A percentile compares a stretch with the other conserved stretches of the same genome.
phyloP scores from a whole-genome alignment of 148 eudicot species.

The Mesembryanthemum crystallinum region DNA sequence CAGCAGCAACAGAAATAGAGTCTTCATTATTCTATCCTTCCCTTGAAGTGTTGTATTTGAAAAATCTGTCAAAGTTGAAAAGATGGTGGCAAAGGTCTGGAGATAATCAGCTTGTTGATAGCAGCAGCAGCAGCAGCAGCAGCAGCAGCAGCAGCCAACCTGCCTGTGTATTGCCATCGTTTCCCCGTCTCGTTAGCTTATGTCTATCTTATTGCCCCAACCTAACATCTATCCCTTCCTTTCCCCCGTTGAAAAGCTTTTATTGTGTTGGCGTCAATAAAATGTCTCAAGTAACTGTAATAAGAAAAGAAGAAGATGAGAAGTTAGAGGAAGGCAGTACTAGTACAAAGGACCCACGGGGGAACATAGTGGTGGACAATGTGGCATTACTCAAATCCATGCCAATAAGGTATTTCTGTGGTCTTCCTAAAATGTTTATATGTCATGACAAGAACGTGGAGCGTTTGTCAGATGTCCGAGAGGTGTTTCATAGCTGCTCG shows the following conservation, averaged over 20 bases:
- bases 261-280: not conserved
- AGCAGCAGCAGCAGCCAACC: not conserved
- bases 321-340: too few species aligned
- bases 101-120: not conserved
- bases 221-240: not conserved
- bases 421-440: not conserved
- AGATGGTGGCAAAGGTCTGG: not conserved
- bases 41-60: slow-evolving; percentile 8
- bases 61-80: not conserved
- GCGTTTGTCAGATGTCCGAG: not conserved
- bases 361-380: not conserved
- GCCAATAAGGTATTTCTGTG: not conserved
- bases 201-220: not conserved
- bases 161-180: not conserved
- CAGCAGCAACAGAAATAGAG: not conserved
- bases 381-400: not conserved
- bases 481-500: not conserved
- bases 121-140: not conserved
- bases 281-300: not conserved
- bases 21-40: slow-evolving; percentile 26
- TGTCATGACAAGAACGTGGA: not conserved
- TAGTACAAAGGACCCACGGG: not conserved
- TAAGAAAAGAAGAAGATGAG: not conserved
- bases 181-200: not conserved
- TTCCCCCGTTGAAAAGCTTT: not conserved